Evolutionary conservation across 768 basidiomycete genomes (phyloP), one percentile per base, ranked within the genome.

Genomic region (Xerocomus spinulosus): DNA sequence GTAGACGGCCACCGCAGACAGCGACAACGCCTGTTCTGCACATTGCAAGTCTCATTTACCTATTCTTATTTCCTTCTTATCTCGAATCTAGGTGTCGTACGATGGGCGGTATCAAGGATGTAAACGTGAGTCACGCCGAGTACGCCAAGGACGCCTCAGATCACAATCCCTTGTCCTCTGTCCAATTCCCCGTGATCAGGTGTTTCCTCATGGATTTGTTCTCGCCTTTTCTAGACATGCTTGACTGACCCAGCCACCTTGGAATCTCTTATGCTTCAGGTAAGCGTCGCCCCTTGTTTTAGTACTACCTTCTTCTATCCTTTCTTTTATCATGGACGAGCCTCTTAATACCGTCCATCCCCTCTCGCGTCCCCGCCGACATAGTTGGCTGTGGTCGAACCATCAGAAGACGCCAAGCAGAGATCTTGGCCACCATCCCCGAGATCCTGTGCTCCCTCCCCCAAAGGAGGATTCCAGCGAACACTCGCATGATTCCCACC

Each of bases 191-290:
- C 44, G 41, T 50, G 36, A 54, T 57, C 35, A 41, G 32, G 21
- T 41, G 14, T 18, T 54, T 55, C 41, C 30, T 42, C 45, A 44
- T 47, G 52, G 49, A 52, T 30, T 41, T 30, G 17, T 48, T 54
- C 42, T 55, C 54, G 42, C 60, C 53, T 26, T 52, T 68, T 67
- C 54, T 35, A 68, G 65, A 50, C 38, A 44, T 30, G 42, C 39
- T 58, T 56, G 51, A 57, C 56, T 50, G 60, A 67, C 58, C 48
- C 60, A 59, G 64, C 64, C 67, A 67, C 64, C 18, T 40, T 30
- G 21, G 58, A 53, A 50, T 60, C 51, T 55, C 56, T 57, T 52
- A 51, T 50, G 20, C 36, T 50, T 56, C 67, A 67, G 67, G 65
- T 67, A 62, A 68, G 62, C 56, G 46, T 40, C 46, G 28, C 44